Percentiles rank a stretch among this genome's conserved stretches.
These are phyloP conservation scores for Neonectria magnoliae DNA, from an alignment of 2,329 filamentous ascomycete species.

Conservation along the genomic window DNA sequence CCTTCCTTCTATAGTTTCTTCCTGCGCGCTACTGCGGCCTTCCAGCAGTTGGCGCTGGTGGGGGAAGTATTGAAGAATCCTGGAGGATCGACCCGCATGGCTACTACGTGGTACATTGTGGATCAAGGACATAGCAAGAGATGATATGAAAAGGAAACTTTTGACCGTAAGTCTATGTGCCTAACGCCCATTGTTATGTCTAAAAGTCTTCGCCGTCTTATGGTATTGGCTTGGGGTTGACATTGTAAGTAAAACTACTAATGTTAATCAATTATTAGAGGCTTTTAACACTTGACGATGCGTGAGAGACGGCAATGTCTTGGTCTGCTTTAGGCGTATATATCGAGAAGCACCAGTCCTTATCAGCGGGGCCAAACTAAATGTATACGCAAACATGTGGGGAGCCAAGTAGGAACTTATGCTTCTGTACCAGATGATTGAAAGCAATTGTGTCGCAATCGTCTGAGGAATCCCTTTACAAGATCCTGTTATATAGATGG, in stretches of 20 bases:
- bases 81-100: slow-evolving; percentile 11
- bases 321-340: slow-evolving; percentile 1
- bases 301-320: background rate
- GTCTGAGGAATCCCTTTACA: background rate
- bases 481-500: background rate
- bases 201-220: background rate
- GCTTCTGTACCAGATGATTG: background rate
- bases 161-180: background rate
- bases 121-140: slow-evolving; percentile 3
- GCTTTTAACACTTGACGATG: background rate
- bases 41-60: background rate
- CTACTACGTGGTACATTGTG: background rate
- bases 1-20: slow-evolving; percentile 2
- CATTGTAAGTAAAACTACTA: background rate
- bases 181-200: background rate
- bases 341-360: background rate
- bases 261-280: background rate
- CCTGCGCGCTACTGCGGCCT: background rate
- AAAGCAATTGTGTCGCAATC: background rate
- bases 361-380: slow-evolving; percentile 1
- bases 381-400: too few species aligned
- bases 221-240: background rate
- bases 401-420: background rate
- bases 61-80: slow-evolving; percentile 4
- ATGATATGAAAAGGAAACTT: background rate